phyloP scores from a whole-genome alignment of 1,139 yeast genomes.

The Kurtzmaniella quercitrusa region DNA sequence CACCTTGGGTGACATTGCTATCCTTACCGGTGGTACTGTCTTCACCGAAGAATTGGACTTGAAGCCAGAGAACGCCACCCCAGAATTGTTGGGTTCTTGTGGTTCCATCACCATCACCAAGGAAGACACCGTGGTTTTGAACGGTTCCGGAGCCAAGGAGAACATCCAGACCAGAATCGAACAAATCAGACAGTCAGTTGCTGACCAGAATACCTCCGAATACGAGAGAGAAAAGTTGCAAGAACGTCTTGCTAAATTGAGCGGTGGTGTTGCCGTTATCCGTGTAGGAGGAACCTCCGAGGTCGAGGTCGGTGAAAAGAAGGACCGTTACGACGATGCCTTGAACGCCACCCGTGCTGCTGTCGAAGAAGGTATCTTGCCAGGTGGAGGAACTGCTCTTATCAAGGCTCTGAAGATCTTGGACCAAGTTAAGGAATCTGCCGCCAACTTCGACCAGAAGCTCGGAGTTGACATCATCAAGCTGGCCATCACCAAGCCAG shows the following conservation, averaged over 20 bases:
- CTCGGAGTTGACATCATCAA: conserved; percentile 95
- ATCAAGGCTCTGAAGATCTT: conserved; percentile 87
- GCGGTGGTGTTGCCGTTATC: conserved; percentile 99
- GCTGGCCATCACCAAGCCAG: conserved; percentile 96
- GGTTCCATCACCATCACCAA: conserved; percentile 93
- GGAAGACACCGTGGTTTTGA: conserved; percentile 93
- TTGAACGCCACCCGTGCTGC: conserved; percentile 99
- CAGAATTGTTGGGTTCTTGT: conserved; percentile 88
- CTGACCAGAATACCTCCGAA: conserved; percentile 73
- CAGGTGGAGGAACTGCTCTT: conserved; percentile 99
- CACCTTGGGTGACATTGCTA: conserved; percentile 95
- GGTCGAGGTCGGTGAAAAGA: conserved; percentile 99
- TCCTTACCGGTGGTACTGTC: conserved; percentile 95
- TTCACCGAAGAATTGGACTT: conserved; percentile 97
- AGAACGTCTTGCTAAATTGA: conserved; percentile 96
- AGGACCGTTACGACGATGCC: conserved; percentile 99
- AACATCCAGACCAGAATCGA: conserved; percentile 88
- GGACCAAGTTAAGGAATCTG: conserved; percentile 59
- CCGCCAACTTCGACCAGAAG: conserved; percentile 94
- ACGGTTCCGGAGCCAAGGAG: conserved; percentile 94
- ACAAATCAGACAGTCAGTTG: conserved; percentile 84
- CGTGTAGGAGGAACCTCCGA: conserved; percentile 98
- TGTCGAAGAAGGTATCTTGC: conserved; percentile 97
- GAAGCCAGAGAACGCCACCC: conserved; percentile 94
- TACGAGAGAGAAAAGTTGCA: conserved; percentile 97